phyloP scores from a whole-genome alignment of 257 asterid species.

The Vinca minor region DNA sequence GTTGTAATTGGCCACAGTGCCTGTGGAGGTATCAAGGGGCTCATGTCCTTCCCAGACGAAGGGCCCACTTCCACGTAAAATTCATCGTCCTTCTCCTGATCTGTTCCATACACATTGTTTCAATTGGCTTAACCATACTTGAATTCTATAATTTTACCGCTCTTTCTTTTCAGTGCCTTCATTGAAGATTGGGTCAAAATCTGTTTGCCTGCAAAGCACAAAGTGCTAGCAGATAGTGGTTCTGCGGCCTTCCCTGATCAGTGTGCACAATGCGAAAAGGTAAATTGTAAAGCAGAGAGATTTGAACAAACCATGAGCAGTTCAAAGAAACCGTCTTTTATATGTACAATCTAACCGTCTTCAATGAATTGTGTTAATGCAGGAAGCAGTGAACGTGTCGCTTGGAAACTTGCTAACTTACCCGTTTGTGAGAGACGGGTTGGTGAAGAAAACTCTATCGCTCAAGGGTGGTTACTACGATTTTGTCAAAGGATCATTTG shows the following conservation, averaged over 20 bases:
- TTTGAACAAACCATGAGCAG: neutral
- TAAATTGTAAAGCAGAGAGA: no score
- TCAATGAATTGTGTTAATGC: conserved; percentile 11
- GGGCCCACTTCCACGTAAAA: conserved; percentile 71
- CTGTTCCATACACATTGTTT: no score
- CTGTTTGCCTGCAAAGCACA: conserved; percentile 66
- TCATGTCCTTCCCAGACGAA: conserved; percentile 68
- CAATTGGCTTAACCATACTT: neutral
- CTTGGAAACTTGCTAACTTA: conserved; percentile 75
- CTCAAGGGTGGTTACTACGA: conserved; percentile 85
- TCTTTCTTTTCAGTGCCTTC: conserved; percentile 48
- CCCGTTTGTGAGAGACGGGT: conserved; percentile 81
- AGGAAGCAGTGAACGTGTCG: conserved; percentile 94
- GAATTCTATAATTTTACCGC: no score
- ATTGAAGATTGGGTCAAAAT: conserved; percentile 95
- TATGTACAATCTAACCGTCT: neutral
- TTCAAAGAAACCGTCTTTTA: neutral
- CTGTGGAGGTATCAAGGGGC: conserved; percentile 96
- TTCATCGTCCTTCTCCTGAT: neutral
- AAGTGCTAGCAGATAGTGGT: conserved; percentile 39
- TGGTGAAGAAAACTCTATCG: conserved; percentile 77
- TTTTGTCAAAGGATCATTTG: conserved; percentile 70
- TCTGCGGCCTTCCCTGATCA: conserved; percentile 36
- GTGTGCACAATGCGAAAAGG: conserved; percentile 70
- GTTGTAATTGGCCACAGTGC: conserved; percentile 93